Conservation (phyloP, 129 eudicot genomes). For the Artemisia argyi region DNA sequence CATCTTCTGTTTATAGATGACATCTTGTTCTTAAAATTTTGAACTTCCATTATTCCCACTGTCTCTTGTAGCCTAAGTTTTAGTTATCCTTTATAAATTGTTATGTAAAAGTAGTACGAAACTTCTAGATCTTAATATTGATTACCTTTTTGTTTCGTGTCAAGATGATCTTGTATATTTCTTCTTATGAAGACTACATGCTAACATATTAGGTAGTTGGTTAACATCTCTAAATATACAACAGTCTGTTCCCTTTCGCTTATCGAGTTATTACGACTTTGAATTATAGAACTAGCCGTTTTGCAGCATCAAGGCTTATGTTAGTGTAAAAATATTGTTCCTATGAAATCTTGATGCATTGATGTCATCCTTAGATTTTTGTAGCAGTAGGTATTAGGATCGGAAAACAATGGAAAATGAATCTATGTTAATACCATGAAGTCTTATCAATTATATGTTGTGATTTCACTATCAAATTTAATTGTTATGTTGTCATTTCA, state of each 20-base stretch:
- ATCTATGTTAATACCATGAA: not conserved
- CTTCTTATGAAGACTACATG: not conserved
- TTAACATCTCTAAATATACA: not conserved
- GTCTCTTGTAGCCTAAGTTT: not conserved
- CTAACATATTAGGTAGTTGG: constrained; percentile 26
- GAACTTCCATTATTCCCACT: not conserved
- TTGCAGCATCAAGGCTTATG: not conserved
- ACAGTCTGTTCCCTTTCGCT: not conserved
- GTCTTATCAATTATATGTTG: constrained; percentile 15
- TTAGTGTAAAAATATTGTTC: constrained; percentile 2
- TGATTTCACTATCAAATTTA: not conserved
- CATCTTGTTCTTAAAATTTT: not conserved
- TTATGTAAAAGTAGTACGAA: not conserved
- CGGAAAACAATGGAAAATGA: not conserved
- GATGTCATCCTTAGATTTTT: not conserved
- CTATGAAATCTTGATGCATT: not conserved
- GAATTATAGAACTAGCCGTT: not conserved
- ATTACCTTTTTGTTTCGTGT: not conserved
- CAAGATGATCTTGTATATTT: not conserved
- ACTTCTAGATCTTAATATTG: not conserved
- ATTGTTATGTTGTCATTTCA: constrained; percentile 5
- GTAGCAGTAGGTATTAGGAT: not conserved
- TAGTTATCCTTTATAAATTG: not conserved
- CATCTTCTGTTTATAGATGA: constrained; percentile 56
- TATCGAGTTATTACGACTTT: not conserved